Conservation (phyloP, 2,329 filamentous ascomycete genomes). For the Aspergillus tubingensis region DNA sequence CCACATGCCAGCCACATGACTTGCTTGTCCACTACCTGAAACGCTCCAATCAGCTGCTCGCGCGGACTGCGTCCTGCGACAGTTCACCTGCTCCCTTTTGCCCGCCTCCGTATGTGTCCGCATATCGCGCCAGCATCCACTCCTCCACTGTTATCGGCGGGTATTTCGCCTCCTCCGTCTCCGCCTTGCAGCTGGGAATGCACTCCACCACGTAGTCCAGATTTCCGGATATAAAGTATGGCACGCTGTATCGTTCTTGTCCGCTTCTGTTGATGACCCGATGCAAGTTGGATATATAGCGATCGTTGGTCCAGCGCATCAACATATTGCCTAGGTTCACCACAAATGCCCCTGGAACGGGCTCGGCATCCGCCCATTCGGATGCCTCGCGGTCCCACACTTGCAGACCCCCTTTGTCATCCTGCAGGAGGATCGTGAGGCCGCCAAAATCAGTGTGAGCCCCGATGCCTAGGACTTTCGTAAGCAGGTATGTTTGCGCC, state of each 20-base stretch:
- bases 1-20: background rate
- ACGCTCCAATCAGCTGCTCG: background rate
- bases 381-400: slow-evolving; percentile 26
- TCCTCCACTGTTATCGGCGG: slow-evolving; percentile 27
- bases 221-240: slow-evolving; percentile 32
- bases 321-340: slow-evolving; percentile 37
- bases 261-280: slow-evolving; percentile 32
- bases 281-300: slow-evolving; percentile 31
- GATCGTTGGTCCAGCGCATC: slow-evolving; percentile 33
- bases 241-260: slow-evolving; percentile 28
- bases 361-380: slow-evolving; percentile 30
- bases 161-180: slow-evolving; percentile 18
- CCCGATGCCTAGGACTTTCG: slow-evolving; percentile 24
- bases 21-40: background rate
- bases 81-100: slow-evolving; percentile 20
- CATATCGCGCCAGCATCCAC: slow-evolving; percentile 27
- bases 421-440: slow-evolving; percentile 37
- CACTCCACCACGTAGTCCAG: slow-evolving; percentile 28
- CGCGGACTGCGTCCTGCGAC: slow-evolving; percentile 3
- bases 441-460: slow-evolving; percentile 37
- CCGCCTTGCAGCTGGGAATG: slow-evolving; percentile 23
- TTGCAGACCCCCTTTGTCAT: slow-evolving; percentile 29
- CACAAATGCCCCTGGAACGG: slow-evolving; percentile 27
- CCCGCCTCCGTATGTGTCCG: slow-evolving; percentile 26
- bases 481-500: background rate